Evolutionary conservation across 108 stramenopile genomes (phyloP).

Genomic region (Stephanodiscus minutulus): DNA sequence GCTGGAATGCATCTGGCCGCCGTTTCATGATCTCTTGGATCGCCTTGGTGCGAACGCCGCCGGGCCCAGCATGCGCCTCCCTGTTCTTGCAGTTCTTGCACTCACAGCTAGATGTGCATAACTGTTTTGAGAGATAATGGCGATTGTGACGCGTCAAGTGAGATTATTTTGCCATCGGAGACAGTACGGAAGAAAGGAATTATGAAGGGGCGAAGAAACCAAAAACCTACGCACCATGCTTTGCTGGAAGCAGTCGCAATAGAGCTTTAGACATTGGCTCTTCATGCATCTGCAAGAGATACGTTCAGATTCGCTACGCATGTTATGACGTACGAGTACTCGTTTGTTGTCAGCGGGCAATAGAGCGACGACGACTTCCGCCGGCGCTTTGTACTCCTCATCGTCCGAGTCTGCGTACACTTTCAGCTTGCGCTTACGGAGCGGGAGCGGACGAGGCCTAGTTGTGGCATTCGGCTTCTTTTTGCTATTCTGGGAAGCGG

Average conservation of each 20-base stretch:
- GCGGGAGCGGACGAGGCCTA: slow-evolving; percentile 26
- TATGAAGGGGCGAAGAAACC: background rate
- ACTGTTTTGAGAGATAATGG: slow-evolving; percentile 30
- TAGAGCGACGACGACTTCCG: background rate
- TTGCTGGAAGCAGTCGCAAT: slow-evolving; percentile 74
- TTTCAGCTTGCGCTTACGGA: slow-evolving; percentile 38
- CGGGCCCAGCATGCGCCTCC: slow-evolving; percentile 22
- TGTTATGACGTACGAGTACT: slow-evolving; percentile 30
- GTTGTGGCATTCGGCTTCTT: background rate
- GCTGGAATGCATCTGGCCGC: slow-evolving; percentile 65
- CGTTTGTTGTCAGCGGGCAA: slow-evolving; percentile 13
- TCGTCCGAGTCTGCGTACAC: slow-evolving; percentile 6
- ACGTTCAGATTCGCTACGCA: slow-evolving; percentile 12
- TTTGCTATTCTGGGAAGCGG: background rate
- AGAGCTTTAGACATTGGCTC: slow-evolving; percentile 55
- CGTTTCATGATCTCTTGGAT: slow-evolving; percentile 49
- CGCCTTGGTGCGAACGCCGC: slow-evolving; percentile 52
- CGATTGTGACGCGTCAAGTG: background rate
- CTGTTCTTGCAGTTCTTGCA: slow-evolving; percentile 68
- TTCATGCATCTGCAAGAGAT: slow-evolving; percentile 37
- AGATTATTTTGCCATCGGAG: slow-evolving; percentile 1
- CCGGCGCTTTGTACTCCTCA: background rate
- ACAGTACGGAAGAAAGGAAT: background rate
- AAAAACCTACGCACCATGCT: slow-evolving; percentile 23
- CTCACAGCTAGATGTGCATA: slow-evolving; percentile 42